A percentile compares a stretch with the other conserved stretches of the same genome.
phyloP scores from a whole-genome alignment of 2,329 filamentous ascomycete species.

The Chaetomiaceae sp. region DNA sequence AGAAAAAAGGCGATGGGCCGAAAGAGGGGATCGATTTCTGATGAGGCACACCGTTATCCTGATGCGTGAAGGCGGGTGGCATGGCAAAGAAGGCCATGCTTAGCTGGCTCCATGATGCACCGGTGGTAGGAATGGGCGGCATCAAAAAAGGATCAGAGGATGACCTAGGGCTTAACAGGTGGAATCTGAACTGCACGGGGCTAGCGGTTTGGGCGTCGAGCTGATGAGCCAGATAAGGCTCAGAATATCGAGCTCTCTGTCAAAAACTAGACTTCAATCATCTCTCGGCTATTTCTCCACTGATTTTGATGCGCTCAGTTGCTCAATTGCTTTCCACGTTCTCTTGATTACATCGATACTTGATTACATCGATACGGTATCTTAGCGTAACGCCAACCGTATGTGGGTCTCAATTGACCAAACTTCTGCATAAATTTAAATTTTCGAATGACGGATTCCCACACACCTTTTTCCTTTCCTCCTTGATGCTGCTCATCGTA shows the following conservation, averaged over 20 bases:
- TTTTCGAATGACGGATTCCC: neutral
- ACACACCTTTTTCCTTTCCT: neutral
- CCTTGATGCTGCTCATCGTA: constrained; percentile 20
- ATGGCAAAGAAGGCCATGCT: neutral
- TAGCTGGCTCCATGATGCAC: neutral
- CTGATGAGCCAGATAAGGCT: too few relatives aligned
- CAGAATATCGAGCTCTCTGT: too few relatives aligned
- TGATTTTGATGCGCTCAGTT: too few relatives aligned
- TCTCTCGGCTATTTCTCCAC: too few relatives aligned
- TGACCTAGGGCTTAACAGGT: too few relatives aligned
- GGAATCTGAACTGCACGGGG: too few relatives aligned
- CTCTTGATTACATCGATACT: neutral
- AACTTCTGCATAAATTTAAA: constrained; percentile 15
- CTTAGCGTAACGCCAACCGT: neutral
- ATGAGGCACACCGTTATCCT: neutral
- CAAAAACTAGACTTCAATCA: too few relatives aligned
- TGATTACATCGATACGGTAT: neutral
- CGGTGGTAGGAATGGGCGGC: too few relatives aligned
- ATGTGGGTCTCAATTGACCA: neutral
- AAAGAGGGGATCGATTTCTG: constrained; percentile 70
- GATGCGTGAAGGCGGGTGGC: too few relatives aligned
- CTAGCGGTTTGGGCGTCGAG: too few relatives aligned
- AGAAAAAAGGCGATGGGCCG: constrained; percentile 43
- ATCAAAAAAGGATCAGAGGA: too few relatives aligned
- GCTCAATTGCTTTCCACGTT: too few relatives aligned